phyloP scores from a whole-genome alignment of 495 filamentous ascomycete species.

The Aspergillus nanangensis region DNA sequence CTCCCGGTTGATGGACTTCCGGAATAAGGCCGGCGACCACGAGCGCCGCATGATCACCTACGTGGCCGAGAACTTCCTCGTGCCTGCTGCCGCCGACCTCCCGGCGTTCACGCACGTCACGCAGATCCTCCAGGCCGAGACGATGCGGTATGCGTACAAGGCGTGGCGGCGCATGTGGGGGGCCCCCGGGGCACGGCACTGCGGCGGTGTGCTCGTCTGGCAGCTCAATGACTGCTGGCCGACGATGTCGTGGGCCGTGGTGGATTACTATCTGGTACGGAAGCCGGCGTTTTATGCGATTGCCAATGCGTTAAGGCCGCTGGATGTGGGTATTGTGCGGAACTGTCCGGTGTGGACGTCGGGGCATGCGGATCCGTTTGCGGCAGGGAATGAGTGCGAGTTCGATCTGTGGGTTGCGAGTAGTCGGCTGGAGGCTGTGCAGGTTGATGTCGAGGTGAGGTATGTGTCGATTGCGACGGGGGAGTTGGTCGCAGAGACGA shows the following conservation, averaged over 20 bases:
- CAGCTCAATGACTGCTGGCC: constrained; percentile 12
- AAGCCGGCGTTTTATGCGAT: constrained; percentile 12
- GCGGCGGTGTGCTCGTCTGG: constrained; percentile 12
- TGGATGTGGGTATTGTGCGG: constrained; percentile 4
- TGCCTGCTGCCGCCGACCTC: neutral
- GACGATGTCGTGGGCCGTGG: constrained; percentile 9
- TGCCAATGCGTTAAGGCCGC: neutral
- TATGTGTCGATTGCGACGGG: constrained; percentile 5
- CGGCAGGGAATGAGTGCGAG: neutral
- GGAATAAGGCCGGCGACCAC: constrained; percentile 8
- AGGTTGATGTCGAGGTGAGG: neutral
- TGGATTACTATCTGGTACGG: constrained; percentile 7
- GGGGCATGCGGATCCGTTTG: constrained; percentile 3
- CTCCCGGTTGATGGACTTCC: constrained; percentile 10
- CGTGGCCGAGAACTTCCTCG: constrained; percentile 7
- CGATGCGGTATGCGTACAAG: constrained; percentile 8
- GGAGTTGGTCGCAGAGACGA: neutral
- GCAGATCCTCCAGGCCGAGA: constrained; percentile 10
- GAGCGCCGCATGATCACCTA: constrained; percentile 8
- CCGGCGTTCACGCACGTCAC: constrained; percentile 5
- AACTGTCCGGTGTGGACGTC: constrained; percentile 4
- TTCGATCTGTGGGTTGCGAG: constrained; percentile 8
- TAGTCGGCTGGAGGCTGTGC: neutral
- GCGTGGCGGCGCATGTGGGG: constrained; percentile 9
- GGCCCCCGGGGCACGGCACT: neutral